phyloP scores from a whole-genome alignment of 495 filamentous ascomycete species.

The Penicillium canariense region DNA sequence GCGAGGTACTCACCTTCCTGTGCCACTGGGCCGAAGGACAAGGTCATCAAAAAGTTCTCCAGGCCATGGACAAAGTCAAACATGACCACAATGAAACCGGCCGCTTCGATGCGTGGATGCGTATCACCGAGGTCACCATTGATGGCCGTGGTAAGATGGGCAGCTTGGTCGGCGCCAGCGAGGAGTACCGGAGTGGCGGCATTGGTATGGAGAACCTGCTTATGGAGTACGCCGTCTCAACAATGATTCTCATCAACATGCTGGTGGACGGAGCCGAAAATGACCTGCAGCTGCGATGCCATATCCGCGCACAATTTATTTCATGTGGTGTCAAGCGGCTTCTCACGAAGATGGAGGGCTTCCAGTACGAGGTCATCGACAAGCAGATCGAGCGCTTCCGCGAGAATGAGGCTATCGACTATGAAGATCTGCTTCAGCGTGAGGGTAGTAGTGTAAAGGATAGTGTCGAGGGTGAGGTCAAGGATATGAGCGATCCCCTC shows the following conservation, averaged over 20 bases:
- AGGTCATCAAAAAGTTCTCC: conserved; percentile 91
- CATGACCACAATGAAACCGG: conserved; percentile 87
- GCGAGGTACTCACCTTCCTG: conserved; percentile 93
- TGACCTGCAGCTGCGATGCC: conserved; percentile 86
- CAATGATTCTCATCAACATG: conserved; percentile 95
- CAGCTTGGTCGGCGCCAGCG: conserved; percentile 91
- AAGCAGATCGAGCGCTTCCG: conserved; percentile 95
- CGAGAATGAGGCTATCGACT: conserved; percentile 94
- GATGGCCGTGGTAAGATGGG: conserved; percentile 99
- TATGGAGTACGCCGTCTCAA: conserved; percentile 98
- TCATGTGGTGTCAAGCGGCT: conserved; percentile 95
- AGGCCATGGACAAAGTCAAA: conserved; percentile 91
- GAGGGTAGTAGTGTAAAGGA: conserved; percentile 90
- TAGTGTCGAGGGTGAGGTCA: conserved; percentile 83
- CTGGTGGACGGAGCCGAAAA: conserved; percentile 86
- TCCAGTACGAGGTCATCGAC: conserved; percentile 97
- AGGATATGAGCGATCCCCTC: conserved; percentile 88
- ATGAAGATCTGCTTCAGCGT: conserved; percentile 91
- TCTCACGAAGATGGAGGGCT: conserved; percentile 93
- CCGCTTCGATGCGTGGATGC: conserved; percentile 98
- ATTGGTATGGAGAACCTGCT: conserved; percentile 98
- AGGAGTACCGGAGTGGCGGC: conserved; percentile 93
- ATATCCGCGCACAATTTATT: conserved; percentile 94
- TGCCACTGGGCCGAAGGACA: conserved; percentile 95
- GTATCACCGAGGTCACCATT: conserved; percentile 94